phyloP scores from a whole-genome alignment of 192 early-diverging fungal genomes.

The Podila horticola region DNA sequence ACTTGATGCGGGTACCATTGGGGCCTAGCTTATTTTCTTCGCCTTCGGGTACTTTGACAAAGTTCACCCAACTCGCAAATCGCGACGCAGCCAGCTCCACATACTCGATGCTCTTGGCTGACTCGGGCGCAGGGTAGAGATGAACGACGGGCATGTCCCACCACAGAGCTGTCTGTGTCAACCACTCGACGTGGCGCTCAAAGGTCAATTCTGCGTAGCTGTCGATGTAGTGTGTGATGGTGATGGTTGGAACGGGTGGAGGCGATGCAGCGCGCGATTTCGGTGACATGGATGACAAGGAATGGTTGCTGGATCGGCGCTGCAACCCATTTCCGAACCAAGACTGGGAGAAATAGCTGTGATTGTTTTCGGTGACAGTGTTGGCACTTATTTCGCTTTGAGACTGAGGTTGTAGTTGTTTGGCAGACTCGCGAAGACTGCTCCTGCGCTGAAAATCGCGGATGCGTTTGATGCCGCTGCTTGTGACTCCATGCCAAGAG shows the following conservation, averaged over 20 bases:
- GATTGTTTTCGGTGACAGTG: not conserved
- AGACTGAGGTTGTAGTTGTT: conserved; percentile 1
- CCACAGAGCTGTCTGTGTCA: conserved; percentile 50
- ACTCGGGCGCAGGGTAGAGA: conserved; percentile 33
- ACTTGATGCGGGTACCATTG: conserved; percentile 3
- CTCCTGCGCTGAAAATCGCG: conserved; percentile 12
- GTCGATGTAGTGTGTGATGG: conserved; percentile 39
- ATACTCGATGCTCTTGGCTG: conserved; percentile 1
- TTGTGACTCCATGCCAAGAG: not conserved
- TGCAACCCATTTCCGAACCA: conserved; percentile 10
- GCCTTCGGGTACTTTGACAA: conserved; percentile 34
- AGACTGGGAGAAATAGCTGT: conserved; percentile 22
- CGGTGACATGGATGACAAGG: too few species aligned
- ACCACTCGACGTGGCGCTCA: conserved; percentile 49
- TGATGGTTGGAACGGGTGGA: conserved; percentile 21
- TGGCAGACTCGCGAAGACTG: not conserved
- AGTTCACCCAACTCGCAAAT: conserved; percentile 49
- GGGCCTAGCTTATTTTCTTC: conserved; percentile 23
- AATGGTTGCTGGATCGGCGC: not conserved
- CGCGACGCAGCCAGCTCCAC: conserved; percentile 33
- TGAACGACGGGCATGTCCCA: conserved; percentile 51
- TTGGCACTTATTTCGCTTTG: not conserved
- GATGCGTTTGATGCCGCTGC: conserved; percentile 15
- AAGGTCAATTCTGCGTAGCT: conserved; percentile 38
- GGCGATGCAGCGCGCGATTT: not conserved